Percentiles rank a stretch among this genome's conserved stretches.
phyloP scores from a whole-genome alignment of 2,329 filamentous ascomycete genomes.

The Cordyceps farinosa region DNA sequence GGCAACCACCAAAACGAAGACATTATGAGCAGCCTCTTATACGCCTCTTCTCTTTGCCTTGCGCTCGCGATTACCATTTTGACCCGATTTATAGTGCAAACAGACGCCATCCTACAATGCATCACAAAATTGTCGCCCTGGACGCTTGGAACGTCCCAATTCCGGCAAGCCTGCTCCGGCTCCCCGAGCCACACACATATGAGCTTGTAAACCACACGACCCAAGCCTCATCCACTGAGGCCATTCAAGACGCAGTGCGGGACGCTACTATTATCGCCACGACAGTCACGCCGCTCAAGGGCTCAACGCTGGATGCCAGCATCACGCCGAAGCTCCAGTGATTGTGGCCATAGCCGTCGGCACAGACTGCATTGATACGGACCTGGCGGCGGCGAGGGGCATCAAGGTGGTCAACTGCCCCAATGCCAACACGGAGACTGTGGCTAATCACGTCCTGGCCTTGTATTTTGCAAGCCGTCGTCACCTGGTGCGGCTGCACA shows the following conservation, averaged over 20 bases:
- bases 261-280: conserved; percentile 6
- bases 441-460: conserved; percentile 68
- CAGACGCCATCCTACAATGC: neutral
- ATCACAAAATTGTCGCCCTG: conserved; percentile 11
- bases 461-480: conserved; percentile 55
- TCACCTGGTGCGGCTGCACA: conserved; percentile 9
- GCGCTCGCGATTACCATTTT: neutral
- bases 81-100: too few relatives aligned
- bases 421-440: conserved; percentile 69
- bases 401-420: conserved; percentile 74
- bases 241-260: neutral
- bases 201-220: neutral
- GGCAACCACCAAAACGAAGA: neutral
- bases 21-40: neutral
- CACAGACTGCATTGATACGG: conserved; percentile 71
- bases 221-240: neutral
- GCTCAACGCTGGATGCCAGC: neutral
- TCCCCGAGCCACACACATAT: conserved; percentile 6
- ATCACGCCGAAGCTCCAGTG: conserved; percentile 2
- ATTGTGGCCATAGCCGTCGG: conserved; percentile 34
- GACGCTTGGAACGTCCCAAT: conserved; percentile 12
- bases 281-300: conserved; percentile 3
- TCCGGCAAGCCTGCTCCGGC: neutral
- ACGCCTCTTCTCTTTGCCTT: neutral
- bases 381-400: conserved; percentile 62